phyloP scores from a whole-genome alignment of 225 moss, liverwort and hornwort species.

The Pleurozium schreberi region DNA sequence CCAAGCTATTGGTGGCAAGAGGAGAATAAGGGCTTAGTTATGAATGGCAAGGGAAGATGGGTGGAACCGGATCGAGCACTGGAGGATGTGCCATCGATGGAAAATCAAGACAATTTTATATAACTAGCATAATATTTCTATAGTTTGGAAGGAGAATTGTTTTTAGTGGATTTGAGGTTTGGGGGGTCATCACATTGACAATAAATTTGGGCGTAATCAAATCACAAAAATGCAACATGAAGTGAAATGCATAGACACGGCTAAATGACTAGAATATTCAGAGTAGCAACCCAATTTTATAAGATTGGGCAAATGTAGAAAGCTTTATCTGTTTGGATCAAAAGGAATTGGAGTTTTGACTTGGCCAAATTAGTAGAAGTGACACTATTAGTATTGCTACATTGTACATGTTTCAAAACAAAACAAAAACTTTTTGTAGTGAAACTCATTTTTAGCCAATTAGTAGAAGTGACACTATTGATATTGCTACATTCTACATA shows the following conservation, averaged over 20 bases:
- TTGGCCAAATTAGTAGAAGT: background rate
- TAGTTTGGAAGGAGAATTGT: background rate
- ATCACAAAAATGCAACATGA: background rate
- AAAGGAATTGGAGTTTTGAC: background rate
- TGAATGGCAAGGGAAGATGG: slow-evolving; percentile 17
- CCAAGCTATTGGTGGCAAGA: slow-evolving; percentile 39
- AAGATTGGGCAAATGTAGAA: background rate
- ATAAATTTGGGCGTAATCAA: background rate
- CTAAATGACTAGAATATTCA: too few relatives aligned
- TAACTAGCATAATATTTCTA: background rate
- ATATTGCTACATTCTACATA: background rate
- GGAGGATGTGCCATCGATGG: slow-evolving; percentile 27
- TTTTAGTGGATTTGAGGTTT: background rate
- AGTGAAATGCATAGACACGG: background rate
- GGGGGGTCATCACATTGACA: background rate
- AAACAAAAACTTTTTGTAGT: background rate
- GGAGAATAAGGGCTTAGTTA: slow-evolving; percentile 31
- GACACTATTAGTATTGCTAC: background rate
- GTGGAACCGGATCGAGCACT: slow-evolving; percentile 1
- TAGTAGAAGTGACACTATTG: background rate
- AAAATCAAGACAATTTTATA: slow-evolving; percentile 20
- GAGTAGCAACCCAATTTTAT: background rate
- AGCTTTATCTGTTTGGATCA: background rate
- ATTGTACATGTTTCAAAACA: background rate
- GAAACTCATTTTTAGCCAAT: background rate